Evolutionary conservation across 176 grass and related monocot genomes (phyloP).

Genomic region (Sorghum bicolor): DNA sequence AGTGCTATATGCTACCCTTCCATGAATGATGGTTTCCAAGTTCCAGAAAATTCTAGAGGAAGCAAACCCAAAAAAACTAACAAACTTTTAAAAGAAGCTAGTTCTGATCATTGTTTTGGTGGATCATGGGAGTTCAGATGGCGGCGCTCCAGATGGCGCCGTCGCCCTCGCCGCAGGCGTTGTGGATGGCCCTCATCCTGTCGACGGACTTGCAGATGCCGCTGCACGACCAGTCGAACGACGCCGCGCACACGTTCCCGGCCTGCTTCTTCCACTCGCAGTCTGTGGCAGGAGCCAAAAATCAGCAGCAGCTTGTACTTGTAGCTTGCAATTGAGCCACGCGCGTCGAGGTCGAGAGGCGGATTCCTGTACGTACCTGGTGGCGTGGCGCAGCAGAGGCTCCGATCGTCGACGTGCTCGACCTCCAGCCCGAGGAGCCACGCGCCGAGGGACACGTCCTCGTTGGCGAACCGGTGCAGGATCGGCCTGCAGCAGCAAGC

Average conservation of each 20-base stretch:
- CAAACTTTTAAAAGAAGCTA: neutral
- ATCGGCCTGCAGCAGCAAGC: constrained; percentile 39
- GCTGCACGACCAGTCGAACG: constrained; percentile 63
- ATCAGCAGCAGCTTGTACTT: too few species aligned
- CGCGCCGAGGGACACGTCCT: constrained; percentile 78
- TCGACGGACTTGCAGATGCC: constrained; percentile 56
- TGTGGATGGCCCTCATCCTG: constrained; percentile 61
- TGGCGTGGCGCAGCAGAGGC: constrained; percentile 77
- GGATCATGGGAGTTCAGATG: neutral
- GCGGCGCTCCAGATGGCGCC: constrained; percentile 35
- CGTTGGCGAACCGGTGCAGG: constrained; percentile 82
- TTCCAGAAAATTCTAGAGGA: neutral
- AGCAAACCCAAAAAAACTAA: neutral
- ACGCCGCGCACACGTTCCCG: constrained; percentile 54
- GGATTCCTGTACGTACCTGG: constrained; percentile 18
- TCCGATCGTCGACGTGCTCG: constrained; percentile 76
- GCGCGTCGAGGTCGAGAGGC: neutral
- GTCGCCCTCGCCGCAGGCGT: constrained; percentile 50
- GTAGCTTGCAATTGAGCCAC: too few species aligned
- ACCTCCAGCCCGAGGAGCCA: constrained; percentile 87
- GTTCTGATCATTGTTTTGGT: neutral
- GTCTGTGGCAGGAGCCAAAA: constrained; percentile 13
- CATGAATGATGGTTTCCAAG: neutral
- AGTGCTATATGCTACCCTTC: neutral
- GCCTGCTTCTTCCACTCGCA: constrained; percentile 65